Evolutionary conservation across 2,329 filamentous ascomycete species (phyloP).

Genomic region (Colletotrichum musicola): DNA sequence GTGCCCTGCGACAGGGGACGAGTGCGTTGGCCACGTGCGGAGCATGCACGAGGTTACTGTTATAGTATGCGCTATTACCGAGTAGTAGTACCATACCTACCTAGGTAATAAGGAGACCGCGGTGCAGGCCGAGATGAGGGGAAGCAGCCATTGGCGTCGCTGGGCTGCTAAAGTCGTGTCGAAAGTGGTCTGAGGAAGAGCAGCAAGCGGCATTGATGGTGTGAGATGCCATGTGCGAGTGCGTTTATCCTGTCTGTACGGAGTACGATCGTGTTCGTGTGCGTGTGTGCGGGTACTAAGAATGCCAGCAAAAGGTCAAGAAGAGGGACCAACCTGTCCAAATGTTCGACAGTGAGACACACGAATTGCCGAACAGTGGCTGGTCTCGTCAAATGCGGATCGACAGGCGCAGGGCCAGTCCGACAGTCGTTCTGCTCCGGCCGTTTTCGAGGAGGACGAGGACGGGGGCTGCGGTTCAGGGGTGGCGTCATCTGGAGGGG

Average conservation of each 20-base stretch:
- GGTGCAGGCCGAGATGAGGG: slow-evolving; percentile 12
- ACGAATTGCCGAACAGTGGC: slow-evolving; percentile 12
- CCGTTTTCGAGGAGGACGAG: slow-evolving; percentile 30
- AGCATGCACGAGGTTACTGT: slow-evolving; percentile 22
- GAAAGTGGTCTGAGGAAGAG: slow-evolving; percentile 31
- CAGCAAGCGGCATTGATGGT: slow-evolving; percentile 13
- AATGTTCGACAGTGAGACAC: not conserved
- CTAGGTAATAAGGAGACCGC: too few relatives aligned
- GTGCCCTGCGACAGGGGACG: slow-evolving; percentile 20
- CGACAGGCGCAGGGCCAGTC: slow-evolving; percentile 9
- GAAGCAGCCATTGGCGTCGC: slow-evolving; percentile 22
- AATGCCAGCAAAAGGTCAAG: slow-evolving; percentile 1
- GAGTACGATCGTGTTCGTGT: too few relatives aligned
- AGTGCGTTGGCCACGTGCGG: slow-evolving; percentile 33
- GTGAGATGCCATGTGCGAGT: slow-evolving; percentile 25
- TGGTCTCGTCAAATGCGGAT: slow-evolving; percentile 32
- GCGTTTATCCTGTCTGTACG: not conserved
- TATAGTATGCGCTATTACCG: not conserved
- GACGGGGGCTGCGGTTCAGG: slow-evolving; percentile 1
- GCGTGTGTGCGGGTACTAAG: not conserved
- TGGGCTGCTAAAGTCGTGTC: slow-evolving; percentile 17
- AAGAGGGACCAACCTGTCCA: not conserved
- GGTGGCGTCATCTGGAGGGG: not conserved
- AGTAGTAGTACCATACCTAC: too few relatives aligned
- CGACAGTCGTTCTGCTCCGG: slow-evolving; percentile 5